Base-by-base conservation (phyloP, 179 eudicot species). In the Heliamphora pulchella region DNA sequence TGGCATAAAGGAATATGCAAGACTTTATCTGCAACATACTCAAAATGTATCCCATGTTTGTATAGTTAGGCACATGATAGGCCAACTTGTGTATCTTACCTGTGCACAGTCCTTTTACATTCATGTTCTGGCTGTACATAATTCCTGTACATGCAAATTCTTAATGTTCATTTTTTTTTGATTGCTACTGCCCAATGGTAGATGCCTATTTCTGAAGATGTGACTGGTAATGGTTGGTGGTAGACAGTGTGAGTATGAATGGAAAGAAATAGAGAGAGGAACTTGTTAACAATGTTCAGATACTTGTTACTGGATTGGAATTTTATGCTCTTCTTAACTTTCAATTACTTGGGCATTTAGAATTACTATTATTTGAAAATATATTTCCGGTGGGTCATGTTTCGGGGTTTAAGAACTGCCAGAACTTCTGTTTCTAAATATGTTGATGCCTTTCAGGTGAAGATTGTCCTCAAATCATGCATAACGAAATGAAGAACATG, bases 391-490 rank as follows among this genome's bases (percentile, higher is more conserved):
- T 70, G 58, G 67, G 22, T 5, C 22, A n/a, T 62, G 59, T n/a
- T 71, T 59, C 17, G 1, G 22, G 15, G 67, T 69, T 78, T 54
- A 55, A 69, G 18, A 57, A 53, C 43, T 55, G 67, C 48, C n/a
- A 61, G 62, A 46, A 47, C 20, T 78, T 82, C n/a, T 79, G 68
- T 63, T 39, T 72, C 80, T 59, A 39, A 59, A 39, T 5, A 22
- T 57, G 48, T 48, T 58, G 74, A 65, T 79, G 55, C 20, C 44
- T 89, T 87, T 86, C 90, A 93, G 96, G 93, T 78, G 87, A 87
- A 58, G 82, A 80, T 65, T 80, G 77, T 83, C 82, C 82, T 65
- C 85, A 61, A 54, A 66, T 57, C 61, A 68, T 64, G 74, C 83
- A 81, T 84, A 72, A 75, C 83, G 87, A 89, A 73, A 75, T 79